Evolutionary conservation across 345 rosid species (phyloP).

Genomic region (Salix exigua): DNA sequence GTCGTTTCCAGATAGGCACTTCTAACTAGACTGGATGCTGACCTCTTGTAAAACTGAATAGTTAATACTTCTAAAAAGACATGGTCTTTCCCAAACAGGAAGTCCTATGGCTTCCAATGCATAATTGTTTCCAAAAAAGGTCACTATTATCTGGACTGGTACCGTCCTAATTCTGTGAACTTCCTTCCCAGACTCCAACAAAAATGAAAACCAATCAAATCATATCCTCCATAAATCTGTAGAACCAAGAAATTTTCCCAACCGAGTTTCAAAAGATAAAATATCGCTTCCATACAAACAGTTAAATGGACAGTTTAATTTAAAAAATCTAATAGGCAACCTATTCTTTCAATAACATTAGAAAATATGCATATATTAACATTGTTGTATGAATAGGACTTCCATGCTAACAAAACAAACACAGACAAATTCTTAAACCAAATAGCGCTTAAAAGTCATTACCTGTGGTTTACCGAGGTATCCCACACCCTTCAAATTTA

Average conservation of each 20-base stretch:
- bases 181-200: neutral
- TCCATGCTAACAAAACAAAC: neutral
- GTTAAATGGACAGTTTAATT: neutral
- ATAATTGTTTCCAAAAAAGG: neutral
- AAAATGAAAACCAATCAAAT: neutral
- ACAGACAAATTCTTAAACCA: neutral
- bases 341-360: neutral
- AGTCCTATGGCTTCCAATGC: neutral
- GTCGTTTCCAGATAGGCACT: neutral
- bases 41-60: neutral
- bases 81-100: neutral
- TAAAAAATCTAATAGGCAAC: neutral
- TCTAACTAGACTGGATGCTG: neutral
- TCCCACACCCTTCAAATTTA: constrained; percentile 48
- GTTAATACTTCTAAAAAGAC: neutral
- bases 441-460: neutral
- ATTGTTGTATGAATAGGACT: neutral
- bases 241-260: neutral
- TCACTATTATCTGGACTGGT: neutral
- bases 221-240: neutral
- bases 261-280: neutral
- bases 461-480: constrained; percentile 71
- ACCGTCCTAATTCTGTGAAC: neutral
- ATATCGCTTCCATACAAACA: neutral
- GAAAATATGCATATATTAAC: neutral